Percentiles rank a stretch among this genome's conserved stretches.
Conservation (phyloP, 108 stramenopile species). For the Cyclotella choctawhatcheeana region DNA sequence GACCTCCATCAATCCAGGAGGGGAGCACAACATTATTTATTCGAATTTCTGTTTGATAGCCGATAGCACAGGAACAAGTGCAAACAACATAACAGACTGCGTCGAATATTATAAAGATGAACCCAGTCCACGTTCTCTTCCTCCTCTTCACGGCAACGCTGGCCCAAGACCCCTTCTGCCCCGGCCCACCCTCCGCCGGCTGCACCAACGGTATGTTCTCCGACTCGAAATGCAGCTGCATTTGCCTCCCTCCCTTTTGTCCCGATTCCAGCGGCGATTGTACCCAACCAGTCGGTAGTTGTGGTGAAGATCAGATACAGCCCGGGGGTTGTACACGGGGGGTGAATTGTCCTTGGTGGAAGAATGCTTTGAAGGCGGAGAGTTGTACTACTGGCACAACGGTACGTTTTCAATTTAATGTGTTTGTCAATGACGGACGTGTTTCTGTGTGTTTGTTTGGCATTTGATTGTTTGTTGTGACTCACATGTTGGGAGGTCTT, state of each 20-base stretch:
- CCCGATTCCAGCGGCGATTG: slow-evolving; percentile 23
- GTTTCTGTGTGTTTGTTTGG: background rate
- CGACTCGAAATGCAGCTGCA: slow-evolving; percentile 14
- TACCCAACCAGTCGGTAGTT: background rate
- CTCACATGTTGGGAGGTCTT: no score
- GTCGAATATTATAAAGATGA: no score
- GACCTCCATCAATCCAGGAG: no score
- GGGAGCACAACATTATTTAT: no score
- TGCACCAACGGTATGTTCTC: slow-evolving; percentile 36
- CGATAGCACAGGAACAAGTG: no score
- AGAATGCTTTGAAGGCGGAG: slow-evolving; percentile 13
- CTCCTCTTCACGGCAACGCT: no score
- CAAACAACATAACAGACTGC: no score
- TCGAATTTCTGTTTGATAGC: no score
- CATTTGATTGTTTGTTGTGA: background rate
- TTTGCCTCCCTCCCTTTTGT: slow-evolving; percentile 35
- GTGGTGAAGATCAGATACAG: slow-evolving; percentile 4
- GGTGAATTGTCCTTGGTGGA: slow-evolving; percentile 48
- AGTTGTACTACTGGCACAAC: slow-evolving; percentile 30
- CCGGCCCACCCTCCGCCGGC: slow-evolving; percentile 21
- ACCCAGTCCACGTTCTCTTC: no score
- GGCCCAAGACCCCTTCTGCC: slow-evolving; percentile 8
- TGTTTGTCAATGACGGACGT: background rate
- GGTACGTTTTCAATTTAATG: slow-evolving; percentile 8
- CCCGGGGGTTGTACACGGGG: slow-evolving; percentile 20